Base-by-base conservation (phyloP, 345 rosid genomes). In the Linum lewisii region DNA sequence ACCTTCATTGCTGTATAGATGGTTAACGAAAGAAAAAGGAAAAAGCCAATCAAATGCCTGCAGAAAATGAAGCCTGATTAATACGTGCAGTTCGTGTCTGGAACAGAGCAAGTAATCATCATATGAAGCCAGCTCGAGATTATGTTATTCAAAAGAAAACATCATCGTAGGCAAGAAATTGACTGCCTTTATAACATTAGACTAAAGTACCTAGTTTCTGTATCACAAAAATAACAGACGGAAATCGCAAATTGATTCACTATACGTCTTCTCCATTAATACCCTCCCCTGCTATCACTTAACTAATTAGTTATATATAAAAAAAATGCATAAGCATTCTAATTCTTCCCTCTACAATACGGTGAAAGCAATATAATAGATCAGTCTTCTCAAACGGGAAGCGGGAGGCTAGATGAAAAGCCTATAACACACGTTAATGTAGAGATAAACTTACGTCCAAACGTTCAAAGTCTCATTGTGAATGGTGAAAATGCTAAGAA, bases 31-130 rank as follows among this genome's bases (percentile, higher is more conserved):
- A 92, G 89, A 78, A 92, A 92, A 67, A 92, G 61, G 77, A 92
- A 92, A 78, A 92, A 92, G n/a, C 98, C 98, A 71, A 92, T 86
- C 82, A 92, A 78, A 79, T 92, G 98, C 80, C 98, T 92, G 85
- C 85, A 76, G 37, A 38, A 21, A 69, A 58, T 32, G 51, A 25
- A 0, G 37, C 10, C 58, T 34, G 55, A 14, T 26, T 16, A 47
- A 23, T 59, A 57, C 32, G 26, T 29, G 61, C 15, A 60, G 18
- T 15, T 23, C 3, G 15, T 0, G 47, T 6, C 44, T n/a, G 38
- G 3, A 7, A 14, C 32, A 47, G 7, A 54, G 26, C 19, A 60
- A 45, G 59, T 57, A 26, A 24, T 53, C 45, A 55, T 36, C 24
- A 56, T 15, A 32, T 37, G 49, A 61, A 32, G 21, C 50, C 56